A percentile compares a stretch with the other conserved stretches of the same genome.
These are phyloP conservation scores for Tetrahymena elliotti DNA, from an alignment of 73 alveolate species.

Conservation along the genomic window DNA sequence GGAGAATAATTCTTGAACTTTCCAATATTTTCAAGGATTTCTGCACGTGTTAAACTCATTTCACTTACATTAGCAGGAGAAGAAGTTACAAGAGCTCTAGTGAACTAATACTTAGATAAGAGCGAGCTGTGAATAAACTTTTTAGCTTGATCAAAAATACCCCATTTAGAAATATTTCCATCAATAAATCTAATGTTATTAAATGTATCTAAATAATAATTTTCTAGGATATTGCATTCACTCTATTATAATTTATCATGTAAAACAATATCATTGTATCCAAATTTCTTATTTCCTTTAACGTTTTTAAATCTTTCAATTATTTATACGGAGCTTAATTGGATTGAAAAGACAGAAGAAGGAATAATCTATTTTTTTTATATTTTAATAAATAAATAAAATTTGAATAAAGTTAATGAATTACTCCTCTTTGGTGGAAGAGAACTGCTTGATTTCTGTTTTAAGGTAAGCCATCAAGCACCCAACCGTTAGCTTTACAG, in stretches of 20 bases:
- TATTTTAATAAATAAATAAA: not conserved
- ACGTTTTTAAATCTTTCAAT: not conserved
- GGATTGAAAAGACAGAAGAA: not conserved
- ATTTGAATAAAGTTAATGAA: conserved; percentile 37
- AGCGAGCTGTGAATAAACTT: not conserved
- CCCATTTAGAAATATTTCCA: conserved; percentile 31
- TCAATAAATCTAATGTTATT: conserved; percentile 27
- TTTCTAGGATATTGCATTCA: not conserved
- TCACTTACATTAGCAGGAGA: conserved; percentile 27
- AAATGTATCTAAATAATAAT: conserved; percentile 5
- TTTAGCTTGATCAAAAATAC: conserved; percentile 6
- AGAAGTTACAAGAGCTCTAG: conserved; percentile 18
- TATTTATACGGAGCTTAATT: not conserved
- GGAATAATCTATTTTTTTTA: conserved; percentile 2
- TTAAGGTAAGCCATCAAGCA: conserved; percentile 91
- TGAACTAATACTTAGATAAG: conserved; percentile 8
- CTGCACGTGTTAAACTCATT: conserved; percentile 2
- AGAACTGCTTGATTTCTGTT: conserved; percentile 75
- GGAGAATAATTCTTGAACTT: conserved; percentile 26
- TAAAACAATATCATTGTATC: conserved; percentile 7
- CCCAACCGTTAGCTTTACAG: conserved; percentile 64
- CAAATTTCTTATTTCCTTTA: conserved; percentile 11
- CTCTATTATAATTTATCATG: not conserved
- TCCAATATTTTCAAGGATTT: conserved; percentile 14
- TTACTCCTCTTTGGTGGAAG: conserved; percentile 63